Evolutionary conservation across 2,329 filamentous ascomycete genomes (phyloP).

Genomic region (Epichloe gansuensis): DNA sequence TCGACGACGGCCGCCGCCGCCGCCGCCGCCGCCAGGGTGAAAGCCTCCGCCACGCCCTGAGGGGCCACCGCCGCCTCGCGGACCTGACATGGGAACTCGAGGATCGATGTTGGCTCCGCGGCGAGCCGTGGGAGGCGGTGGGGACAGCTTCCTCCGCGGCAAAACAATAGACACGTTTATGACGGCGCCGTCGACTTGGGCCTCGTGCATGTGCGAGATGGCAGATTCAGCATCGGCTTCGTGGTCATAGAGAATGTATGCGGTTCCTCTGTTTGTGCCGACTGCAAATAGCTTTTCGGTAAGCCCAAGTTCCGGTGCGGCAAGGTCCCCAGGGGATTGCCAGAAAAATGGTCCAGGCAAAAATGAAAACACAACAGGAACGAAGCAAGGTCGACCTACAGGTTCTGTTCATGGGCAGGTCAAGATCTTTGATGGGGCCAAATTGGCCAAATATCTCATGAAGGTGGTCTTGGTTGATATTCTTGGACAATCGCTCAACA

Average conservation of each 20-base stretch:
- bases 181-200: constrained; percentile 73
- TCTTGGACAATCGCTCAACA: constrained; percentile 90
- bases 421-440: constrained; percentile 73
- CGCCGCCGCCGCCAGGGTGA: constrained; percentile 16
- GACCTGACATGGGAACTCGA: constrained; percentile 20
- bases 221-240: constrained; percentile 74
- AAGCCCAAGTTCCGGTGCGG: not conserved
- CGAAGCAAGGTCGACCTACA: constrained; percentile 41
- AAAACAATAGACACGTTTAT: constrained; percentile 84
- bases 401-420: constrained; percentile 77
- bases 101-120: constrained; percentile 49
- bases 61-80: constrained; percentile 21
- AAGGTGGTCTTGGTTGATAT: constrained; percentile 79
- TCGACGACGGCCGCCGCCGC: constrained; percentile 23
- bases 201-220: constrained; percentile 95
- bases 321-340: too few species aligned
- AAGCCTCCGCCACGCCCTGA: constrained; percentile 16
- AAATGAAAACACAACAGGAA: not conserved
- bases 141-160: constrained; percentile 70
- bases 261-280: constrained; percentile 82
- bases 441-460: constrained; percentile 87
- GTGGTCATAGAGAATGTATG: constrained; percentile 76
- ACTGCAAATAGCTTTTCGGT: constrained; percentile 34
- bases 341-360: not conserved
- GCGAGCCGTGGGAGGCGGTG: constrained; percentile 60